Conservation (phyloP, 176 grass and related monocot genomes). For the Zoysia pacifica region DNA sequence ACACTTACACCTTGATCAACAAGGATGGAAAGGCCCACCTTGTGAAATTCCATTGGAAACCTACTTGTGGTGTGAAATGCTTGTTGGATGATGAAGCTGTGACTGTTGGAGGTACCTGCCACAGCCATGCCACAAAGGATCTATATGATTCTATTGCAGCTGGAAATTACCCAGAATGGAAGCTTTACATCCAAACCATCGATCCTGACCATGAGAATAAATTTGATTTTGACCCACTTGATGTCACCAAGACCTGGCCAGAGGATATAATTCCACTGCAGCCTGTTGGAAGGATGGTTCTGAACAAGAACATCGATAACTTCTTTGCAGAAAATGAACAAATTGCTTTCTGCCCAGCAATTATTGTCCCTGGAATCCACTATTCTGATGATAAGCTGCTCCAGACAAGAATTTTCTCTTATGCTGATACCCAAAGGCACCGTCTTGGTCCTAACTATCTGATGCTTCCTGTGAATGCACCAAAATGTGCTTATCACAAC, state of each 20-base stretch:
- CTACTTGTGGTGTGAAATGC: slow-evolving; percentile 81
- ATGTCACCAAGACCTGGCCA: slow-evolving; percentile 90
- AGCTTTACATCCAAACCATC: slow-evolving; percentile 80
- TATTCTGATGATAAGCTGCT: slow-evolving; percentile 95
- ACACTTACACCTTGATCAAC: slow-evolving; percentile 77
- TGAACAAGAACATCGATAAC: slow-evolving; percentile 91
- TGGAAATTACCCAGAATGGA: slow-evolving; percentile 83
- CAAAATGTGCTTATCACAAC: slow-evolving; percentile 83
- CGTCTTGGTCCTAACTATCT: slow-evolving; percentile 82
- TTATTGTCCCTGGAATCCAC: slow-evolving; percentile 81
- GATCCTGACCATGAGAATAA: slow-evolving; percentile 72
- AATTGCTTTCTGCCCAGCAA: slow-evolving; percentile 86
- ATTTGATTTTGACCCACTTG: slow-evolving; percentile 80
- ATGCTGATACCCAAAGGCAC: slow-evolving; percentile 89
- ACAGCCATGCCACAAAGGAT: slow-evolving; percentile 89
- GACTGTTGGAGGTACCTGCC: slow-evolving; percentile 71
- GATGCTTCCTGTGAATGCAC: slow-evolving; percentile 88
- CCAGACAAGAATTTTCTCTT: slow-evolving; percentile 86
- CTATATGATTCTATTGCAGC: slow-evolving; percentile 73
- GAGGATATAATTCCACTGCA: slow-evolving; percentile 83
- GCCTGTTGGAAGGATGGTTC: slow-evolving; percentile 81
- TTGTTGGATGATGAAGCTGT: slow-evolving; percentile 86
- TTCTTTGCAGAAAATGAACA: slow-evolving; percentile 87
- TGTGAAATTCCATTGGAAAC: slow-evolving; percentile 93
- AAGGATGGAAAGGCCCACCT: slow-evolving; percentile 70